A percentile compares a stretch with the other conserved stretches of the same genome.
phyloP scores from a whole-genome alignment of 2,329 filamentous ascomycete genomes.

The Falciphora oryzae region DNA sequence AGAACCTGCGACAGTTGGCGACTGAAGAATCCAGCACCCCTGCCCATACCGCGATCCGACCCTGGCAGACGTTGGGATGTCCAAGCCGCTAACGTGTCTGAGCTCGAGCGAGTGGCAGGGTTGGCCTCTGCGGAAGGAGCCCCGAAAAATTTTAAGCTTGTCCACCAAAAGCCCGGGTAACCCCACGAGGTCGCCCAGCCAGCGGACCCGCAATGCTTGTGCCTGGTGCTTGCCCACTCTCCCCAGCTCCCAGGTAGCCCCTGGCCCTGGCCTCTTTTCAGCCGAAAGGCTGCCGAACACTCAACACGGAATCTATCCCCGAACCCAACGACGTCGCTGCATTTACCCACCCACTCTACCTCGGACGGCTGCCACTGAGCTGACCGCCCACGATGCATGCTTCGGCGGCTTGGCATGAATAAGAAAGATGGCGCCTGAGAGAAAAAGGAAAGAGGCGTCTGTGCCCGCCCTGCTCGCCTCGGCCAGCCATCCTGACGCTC shows the following conservation, averaged over 20 bases:
- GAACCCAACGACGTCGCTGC: conserved; percentile 7
- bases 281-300: not conserved
- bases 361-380: not conserved
- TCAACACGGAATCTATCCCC: not conserved
- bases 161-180: too few species aligned
- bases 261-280: too few species aligned
- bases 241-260: too few species aligned
- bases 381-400: not conserved
- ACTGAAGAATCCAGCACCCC: not conserved
- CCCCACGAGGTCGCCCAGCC: too few species aligned
- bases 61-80: too few species aligned
- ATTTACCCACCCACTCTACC: not conserved
- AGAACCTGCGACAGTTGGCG: conserved; percentile 20
- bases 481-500: not conserved
- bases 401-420: not conserved
- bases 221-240: too few species aligned
- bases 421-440: not conserved
- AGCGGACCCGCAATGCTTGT: too few species aligned
- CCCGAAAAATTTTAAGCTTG: too few species aligned
- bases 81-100: too few species aligned
- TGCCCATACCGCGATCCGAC: not conserved
- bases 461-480: not conserved
- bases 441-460: not conserved
- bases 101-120: too few species aligned
- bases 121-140: too few species aligned